These are phyloP conservation scores for Geotrichum histeridarum DNA, from an alignment of 1,139 yeast genomes.

Conservation along the genomic window DNA sequence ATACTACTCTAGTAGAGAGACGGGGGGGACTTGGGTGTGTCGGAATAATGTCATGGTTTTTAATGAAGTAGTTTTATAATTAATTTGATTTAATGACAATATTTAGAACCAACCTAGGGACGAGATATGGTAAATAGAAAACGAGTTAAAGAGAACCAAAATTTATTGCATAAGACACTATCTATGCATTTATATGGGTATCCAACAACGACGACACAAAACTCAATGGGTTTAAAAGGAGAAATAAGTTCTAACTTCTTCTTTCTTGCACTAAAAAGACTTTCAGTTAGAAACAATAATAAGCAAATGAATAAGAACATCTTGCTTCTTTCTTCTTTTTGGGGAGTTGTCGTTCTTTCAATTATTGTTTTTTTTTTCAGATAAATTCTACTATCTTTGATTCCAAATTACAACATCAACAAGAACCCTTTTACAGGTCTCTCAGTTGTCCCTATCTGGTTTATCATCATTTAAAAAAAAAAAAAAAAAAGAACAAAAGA, in stretches of 20 bases:
- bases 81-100: background rate
- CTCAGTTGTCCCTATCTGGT: slow-evolving; percentile 19
- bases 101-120: too few species aligned
- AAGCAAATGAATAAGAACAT: background rate
- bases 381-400: slow-evolving; percentile 14
- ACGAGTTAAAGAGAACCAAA: too few species aligned
- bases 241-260: background rate
- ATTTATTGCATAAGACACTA: too few species aligned
- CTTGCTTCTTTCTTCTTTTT: background rate
- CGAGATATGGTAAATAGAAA: too few species aligned
- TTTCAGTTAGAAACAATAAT: background rate
- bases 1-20: too few species aligned
- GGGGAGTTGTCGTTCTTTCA: background rate
- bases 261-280: background rate
- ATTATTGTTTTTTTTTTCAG: slow-evolving; percentile 10
- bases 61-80: background rate
- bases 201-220: background rate
- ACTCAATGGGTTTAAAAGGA: background rate
- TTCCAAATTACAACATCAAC: slow-evolving; percentile 17
- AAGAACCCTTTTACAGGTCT: background rate
- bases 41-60: background rate
- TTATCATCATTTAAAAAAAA: slow-evolving; percentile 9
- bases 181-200: too few species aligned
- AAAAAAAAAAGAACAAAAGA: background rate
- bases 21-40: too few species aligned